phyloP scores from a whole-genome alignment of 129 eudicot species.

The Rutidosis leptorrhynchoides region DNA sequence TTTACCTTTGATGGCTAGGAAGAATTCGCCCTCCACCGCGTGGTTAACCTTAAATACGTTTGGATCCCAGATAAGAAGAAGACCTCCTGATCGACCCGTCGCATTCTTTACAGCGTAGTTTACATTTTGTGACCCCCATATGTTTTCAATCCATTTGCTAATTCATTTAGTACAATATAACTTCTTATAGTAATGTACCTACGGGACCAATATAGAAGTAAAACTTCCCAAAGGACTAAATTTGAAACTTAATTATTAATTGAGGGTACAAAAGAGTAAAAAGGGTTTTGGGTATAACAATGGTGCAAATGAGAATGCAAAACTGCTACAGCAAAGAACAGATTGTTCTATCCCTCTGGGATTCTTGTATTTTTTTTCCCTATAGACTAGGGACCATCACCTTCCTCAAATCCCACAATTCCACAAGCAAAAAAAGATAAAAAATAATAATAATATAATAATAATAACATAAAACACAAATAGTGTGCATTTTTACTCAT shows the following conservation, averaged over 20 bases:
- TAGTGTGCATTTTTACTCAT: slow-evolving; percentile 34
- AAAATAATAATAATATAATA: no score
- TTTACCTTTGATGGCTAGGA: no score
- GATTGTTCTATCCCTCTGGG: slow-evolving; percentile 37
- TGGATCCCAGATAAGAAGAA: no score
- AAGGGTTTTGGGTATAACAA: not conserved
- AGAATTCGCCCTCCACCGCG: no score
- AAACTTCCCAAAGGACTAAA: slow-evolving; percentile 18
- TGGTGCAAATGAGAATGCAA: not conserved
- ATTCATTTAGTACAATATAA: no score
- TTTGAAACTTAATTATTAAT: not conserved
- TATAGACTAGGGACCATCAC: slow-evolving; percentile 48
- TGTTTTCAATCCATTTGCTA: no score
- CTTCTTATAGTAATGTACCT: slow-evolving; percentile 13
- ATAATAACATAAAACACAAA: not conserved
- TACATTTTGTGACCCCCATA: no score
- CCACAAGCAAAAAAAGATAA: not conserved
- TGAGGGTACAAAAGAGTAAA: not conserved
- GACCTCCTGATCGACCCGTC: no score
- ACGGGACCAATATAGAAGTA: not conserved
- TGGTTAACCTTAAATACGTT: no score
- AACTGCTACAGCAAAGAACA: slow-evolving; percentile 37
- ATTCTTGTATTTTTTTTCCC: slow-evolving; percentile 24
- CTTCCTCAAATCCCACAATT: slow-evolving; percentile 14
- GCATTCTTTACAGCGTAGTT: no score